These are phyloP conservation scores for Xylaria cubensis DNA, from an alignment of 495 filamentous ascomycete genomes.

Conservation along the genomic window DNA sequence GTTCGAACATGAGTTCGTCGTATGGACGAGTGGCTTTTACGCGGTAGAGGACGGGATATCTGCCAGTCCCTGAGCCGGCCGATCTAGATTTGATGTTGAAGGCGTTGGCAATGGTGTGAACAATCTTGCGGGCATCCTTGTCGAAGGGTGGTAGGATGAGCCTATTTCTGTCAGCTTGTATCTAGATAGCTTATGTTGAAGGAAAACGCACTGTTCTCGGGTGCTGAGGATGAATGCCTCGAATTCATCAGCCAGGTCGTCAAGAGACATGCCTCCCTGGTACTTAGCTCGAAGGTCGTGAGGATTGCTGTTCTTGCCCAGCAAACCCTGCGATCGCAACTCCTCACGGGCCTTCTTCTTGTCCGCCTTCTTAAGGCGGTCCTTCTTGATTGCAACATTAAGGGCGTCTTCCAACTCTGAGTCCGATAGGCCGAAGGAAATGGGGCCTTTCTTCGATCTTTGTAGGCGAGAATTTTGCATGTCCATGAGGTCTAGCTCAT, in stretches of 20 bases:
- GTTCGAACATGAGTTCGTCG: conserved; percentile 54
- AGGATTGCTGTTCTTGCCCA: conserved; percentile 69
- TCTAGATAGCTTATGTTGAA: conserved; percentile 4
- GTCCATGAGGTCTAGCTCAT: conserved; percentile 84
- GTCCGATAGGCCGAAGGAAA: conserved; percentile 69
- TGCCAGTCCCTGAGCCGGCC: conserved; percentile 70
- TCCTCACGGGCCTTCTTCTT: conserved; percentile 81
- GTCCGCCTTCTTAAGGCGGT: conserved; percentile 80
- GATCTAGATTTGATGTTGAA: conserved; percentile 86
- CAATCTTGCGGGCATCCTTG: conserved; percentile 71
- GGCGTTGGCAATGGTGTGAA: conserved; percentile 75
- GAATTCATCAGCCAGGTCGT: conserved; percentile 76
- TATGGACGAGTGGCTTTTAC: conserved; percentile 66
- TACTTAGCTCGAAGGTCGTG: conserved; percentile 77
- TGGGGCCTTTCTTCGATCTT: conserved; percentile 47
- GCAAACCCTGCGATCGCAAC: conserved; percentile 76
- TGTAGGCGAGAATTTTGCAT: conserved; percentile 65
- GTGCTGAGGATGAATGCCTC: conserved; percentile 69
- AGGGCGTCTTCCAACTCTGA: conserved; percentile 73
- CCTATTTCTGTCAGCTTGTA: conserved; percentile 51
- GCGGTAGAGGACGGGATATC: conserved; percentile 80
- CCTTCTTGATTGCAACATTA: conserved; percentile 70
- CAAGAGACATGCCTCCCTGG: conserved; percentile 69
- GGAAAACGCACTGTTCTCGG: conserved; percentile 63
- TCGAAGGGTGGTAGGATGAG: conserved; percentile 85